Base-by-base conservation (phyloP, 805 yeast genomes). In the Spathaspora arborariae region DNA sequence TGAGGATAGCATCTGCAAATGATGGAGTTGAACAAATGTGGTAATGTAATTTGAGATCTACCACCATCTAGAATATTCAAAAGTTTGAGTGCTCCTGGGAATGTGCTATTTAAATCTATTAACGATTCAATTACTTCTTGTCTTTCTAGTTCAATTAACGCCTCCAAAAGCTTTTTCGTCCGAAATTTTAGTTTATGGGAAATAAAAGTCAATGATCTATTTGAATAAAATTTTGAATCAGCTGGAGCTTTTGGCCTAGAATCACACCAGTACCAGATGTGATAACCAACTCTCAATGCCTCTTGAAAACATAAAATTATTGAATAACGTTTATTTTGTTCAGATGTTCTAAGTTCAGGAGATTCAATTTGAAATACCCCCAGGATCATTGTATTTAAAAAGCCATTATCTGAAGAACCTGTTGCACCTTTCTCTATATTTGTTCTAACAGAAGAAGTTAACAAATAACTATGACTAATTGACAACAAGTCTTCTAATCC, bases 61-160 rank as follows among this genome's bases (percentile, higher is more conserved):
- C 96, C 85, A 0, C 94, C 92, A 64, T 91, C 97, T 42, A 91
- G 66, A 2, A 86, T 83, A 60, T 87, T 89, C n/a, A 88, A 62
- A 1, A 88, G 57, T 53, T 83, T 85, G 55, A 81, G 76, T 20
- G 57, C 41, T 20, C 36, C 35, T 9, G 45, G 35, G 11, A 24
- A 16, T 11, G 27, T n/a, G 8, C 33, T 24, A 15, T 60, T 60
- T 10, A 81, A 68, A 5, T 53, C 58, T 15, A 88, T 74, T 48
- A 91, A 62, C 6, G 82, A 75, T 56, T 87, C 95, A 47, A 89
- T 64, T 0, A 84, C 81, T 56, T 88, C 92, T 42, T 80, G 67
- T 15, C 92, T 82, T 56, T 90, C 96, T 15, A 86, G 56, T 2
- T 72, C 71, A 63, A 82, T 84, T 41, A 86, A 63, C 13, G 78